Evolutionary conservation across 2,329 filamentous ascomycete species (phyloP).

Genomic region (Truncatella angustata): DNA sequence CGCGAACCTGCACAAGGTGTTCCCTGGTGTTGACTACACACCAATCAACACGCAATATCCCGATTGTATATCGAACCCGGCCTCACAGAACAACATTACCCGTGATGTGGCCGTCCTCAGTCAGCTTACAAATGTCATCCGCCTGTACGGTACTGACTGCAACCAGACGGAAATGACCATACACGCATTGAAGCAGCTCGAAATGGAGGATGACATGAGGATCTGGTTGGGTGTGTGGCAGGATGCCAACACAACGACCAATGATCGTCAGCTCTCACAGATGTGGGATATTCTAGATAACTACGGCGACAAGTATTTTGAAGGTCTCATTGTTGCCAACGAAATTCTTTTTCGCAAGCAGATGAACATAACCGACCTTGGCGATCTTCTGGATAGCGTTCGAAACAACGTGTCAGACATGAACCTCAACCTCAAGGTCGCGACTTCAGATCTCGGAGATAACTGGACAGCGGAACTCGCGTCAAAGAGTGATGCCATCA

Average conservation of each 20-base stretch:
- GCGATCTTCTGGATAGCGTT: constrained; percentile 64
- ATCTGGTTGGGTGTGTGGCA: constrained; percentile 96
- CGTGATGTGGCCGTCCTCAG: constrained; percentile 86
- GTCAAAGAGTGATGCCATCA: constrained; percentile 75
- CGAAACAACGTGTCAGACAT: constrained; percentile 68
- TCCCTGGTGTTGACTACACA: constrained; percentile 94
- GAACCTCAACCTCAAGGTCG: constrained; percentile 70
- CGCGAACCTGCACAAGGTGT: constrained; percentile 81
- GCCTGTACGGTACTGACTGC: constrained; percentile 93
- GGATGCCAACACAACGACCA: constrained; percentile 79
- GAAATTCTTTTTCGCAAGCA: constrained; percentile 76
- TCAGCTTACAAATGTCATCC: constrained; percentile 83
- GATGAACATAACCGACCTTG: constrained; percentile 64
- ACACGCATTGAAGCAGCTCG: constrained; percentile 72
- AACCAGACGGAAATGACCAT: constrained; percentile 96
- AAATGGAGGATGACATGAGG: constrained; percentile 71
- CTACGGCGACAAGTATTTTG: constrained; percentile 69
- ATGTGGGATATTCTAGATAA: constrained; percentile 81
- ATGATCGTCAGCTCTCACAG: constrained; percentile 74
- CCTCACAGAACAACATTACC: constrained; percentile 92
- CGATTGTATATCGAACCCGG: constrained; percentile 71
- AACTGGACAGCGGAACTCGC: constrained; percentile 77
- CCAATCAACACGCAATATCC: constrained; percentile 90
- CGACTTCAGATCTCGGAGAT: constrained; percentile 85
- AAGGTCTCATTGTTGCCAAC: constrained; percentile 79